Evolutionary conservation across 1,284 basidiomycete species (phyloP), one percentile per base, ranked within the genome.

Genomic region (Leccinum subspadiceum): DNA sequence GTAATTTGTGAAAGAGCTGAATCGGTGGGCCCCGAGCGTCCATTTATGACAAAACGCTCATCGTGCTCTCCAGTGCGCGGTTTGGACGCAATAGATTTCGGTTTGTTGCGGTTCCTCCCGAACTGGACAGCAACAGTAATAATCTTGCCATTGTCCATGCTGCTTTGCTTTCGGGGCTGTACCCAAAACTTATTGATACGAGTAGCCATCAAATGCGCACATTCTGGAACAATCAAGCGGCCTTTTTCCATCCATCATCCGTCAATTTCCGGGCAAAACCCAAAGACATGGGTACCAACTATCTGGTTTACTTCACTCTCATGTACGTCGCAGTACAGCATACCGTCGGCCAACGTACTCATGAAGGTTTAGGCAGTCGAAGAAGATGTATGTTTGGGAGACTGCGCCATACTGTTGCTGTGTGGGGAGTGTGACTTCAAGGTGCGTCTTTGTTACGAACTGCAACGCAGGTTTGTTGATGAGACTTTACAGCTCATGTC

Each of bases 351-450:
- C 37, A 37, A 54, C 9, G 22, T 62, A 49, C 59, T 64, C 53
- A 66, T 62, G 33, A 61, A 64, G 52, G 53, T 52, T 29, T 66
- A 93, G 94, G 91, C 92, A 94, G 72, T 94, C 93, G 12, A 94
- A 91, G 77, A 92, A 88, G 74, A 76, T 98, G 31, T 99, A 96
- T 73, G 95, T 91, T n/a, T 98, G 95, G 94, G 97, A 99, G 75
- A 94, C 92, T 1, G 89, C 92, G 1, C 91, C 1, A 75, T 99
- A 52, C 73, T 94, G 17, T 78, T 98, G 24, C 78, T 98, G 0
- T 98, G 96, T 65, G 96, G 97, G 2, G 97, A 98, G 66, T 81
- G 84, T 12, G 96, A 99, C 64, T 90, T 93, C 77, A 95, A 92
- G 82, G 93, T 92, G 60, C 56, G 78, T 63, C 57, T 52, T 57